Base-by-base conservation (phyloP, 139 green algal genomes). In the Zygnema cylindricum region DNA sequence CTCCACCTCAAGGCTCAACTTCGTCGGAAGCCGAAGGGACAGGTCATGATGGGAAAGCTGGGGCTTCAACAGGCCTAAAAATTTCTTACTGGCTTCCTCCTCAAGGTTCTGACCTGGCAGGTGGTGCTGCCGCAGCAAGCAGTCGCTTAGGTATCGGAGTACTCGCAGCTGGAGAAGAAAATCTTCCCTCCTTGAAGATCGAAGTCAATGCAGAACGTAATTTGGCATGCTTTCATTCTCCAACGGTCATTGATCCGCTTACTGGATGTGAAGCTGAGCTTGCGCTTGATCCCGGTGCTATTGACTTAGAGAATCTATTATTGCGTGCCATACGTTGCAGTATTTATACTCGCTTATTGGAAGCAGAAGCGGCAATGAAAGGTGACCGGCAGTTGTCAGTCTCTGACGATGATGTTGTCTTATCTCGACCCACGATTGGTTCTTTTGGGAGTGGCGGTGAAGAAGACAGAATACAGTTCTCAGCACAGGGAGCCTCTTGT, bases 281-380 rank as follows among this genome's bases (percentile, higher is more conserved):
- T 3, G 39, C 36, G 32, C 39, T 88, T 38, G 73, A 88, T 39
- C 42, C 38, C 23, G 35, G 39, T 1, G n/a, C 42, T 25, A 86
- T 89, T 25, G 77, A 88, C 30, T 23, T 89, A 40, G 84, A 89
- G 77, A n/a, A n/a, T 73, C 76, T 89, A n/a, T 38, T 89, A 36
- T 35, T 89, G 54, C 42, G 41, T 40, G 84, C 84, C 42, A 55
- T 55, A 41, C 42, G 40, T 39, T 89, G 84, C 21, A 89, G 21
- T 22, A 63, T 55, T 22, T 54, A 89, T n/a, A 78, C 84, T n/a
- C 81, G 81, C 3, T 69, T 87, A 33, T 43, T 84, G 3, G 81
- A 76, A 23, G 81, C 54, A 42, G 81, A 87, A 69, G n/a, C 57
- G 21, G 2, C 33, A 7, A 42, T 87, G 41, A 35, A 35, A 22